Conservation (phyloP, 768 basidiomycete species). For the Mycena chlorophos region DNA sequence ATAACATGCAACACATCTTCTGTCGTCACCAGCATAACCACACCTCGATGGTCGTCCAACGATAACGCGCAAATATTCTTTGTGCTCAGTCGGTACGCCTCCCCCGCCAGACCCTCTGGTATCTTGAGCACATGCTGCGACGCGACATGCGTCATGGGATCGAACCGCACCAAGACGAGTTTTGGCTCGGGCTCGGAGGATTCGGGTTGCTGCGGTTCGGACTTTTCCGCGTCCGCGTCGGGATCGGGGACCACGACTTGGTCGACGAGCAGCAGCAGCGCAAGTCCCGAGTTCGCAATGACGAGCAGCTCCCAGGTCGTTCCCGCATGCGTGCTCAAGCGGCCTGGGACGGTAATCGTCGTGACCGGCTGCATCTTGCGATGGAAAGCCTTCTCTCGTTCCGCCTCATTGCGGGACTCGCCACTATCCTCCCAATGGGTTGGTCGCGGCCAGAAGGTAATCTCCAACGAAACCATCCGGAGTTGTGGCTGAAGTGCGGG, state of each 20-base stretch:
- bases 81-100: neutral
- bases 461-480: neutral
- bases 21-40: constrained; percentile 7
- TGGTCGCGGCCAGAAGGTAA: constrained; percentile 22
- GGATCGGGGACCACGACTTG: too few relatives aligned
- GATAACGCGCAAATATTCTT: constrained; percentile 6
- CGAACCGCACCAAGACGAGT: constrained; percentile 12
- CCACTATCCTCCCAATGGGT: neutral
- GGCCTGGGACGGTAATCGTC: constrained; percentile 11
- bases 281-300: constrained; percentile 15
- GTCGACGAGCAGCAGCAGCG: constrained; percentile 10
- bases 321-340: neutral
- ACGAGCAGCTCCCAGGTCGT: constrained; percentile 14
- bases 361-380: constrained; percentile 2
- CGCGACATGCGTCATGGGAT: constrained; percentile 1
- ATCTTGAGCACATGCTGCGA: constrained; percentile 14
- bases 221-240: too few relatives aligned
- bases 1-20: constrained; percentile 7
- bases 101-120: neutral
- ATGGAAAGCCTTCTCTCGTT: neutral
- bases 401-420: neutral
- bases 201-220: too few relatives aligned
- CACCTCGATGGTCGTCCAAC: constrained; percentile 16
- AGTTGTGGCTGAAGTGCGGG: neutral
- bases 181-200: constrained; percentile 8